A percentile compares a stretch with the other conserved stretches of the same genome.
These are phyloP conservation scores for Xylariaceae sp. DNA, from an alignment of 2,329 filamentous ascomycete species.

Conservation along the genomic window DNA sequence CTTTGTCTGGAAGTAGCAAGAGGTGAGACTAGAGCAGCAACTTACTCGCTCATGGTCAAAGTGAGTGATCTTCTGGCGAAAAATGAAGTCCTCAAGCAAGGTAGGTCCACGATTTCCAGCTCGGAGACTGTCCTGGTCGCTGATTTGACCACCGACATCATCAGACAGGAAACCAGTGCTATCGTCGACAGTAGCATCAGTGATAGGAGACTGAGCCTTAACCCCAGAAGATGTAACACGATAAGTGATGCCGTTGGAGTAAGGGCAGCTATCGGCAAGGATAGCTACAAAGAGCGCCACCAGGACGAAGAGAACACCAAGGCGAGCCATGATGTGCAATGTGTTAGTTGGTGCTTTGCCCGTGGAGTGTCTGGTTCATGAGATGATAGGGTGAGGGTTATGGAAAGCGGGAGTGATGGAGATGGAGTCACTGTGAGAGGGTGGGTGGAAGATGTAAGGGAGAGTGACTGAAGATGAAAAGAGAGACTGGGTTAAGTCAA, in stretches of 20 bases:
- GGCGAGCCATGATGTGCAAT: slow-evolving; percentile 23
- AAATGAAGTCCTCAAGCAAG: slow-evolving; percentile 61
- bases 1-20: neutral
- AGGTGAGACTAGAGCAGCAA: neutral
- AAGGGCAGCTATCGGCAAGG: slow-evolving; percentile 32
- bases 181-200: slow-evolving; percentile 49
- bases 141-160: slow-evolving; percentile 66
- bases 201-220: slow-evolving; percentile 24
- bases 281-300: slow-evolving; percentile 27
- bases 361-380: too few relatives aligned
- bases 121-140: slow-evolving; percentile 64
- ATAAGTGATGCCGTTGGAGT: slow-evolving; percentile 28
- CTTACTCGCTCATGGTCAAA: slow-evolving; percentile 59
- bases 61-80: slow-evolving; percentile 59
- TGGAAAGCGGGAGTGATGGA: too few relatives aligned
- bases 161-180: slow-evolving; percentile 57
- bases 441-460: too few relatives aligned
- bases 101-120: slow-evolving; percentile 63
- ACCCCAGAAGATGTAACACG: slow-evolving; percentile 26
- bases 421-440: too few relatives aligned
- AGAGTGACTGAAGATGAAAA: too few relatives aligned
- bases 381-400: too few relatives aligned
- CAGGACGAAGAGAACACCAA: slow-evolving; percentile 20
- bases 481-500: too few relatives aligned
- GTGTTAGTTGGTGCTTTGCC: too few relatives aligned